phyloP scores from a whole-genome alignment of 192 early-diverging fungal genomes.

The Geosiphon pyriformis region DNA sequence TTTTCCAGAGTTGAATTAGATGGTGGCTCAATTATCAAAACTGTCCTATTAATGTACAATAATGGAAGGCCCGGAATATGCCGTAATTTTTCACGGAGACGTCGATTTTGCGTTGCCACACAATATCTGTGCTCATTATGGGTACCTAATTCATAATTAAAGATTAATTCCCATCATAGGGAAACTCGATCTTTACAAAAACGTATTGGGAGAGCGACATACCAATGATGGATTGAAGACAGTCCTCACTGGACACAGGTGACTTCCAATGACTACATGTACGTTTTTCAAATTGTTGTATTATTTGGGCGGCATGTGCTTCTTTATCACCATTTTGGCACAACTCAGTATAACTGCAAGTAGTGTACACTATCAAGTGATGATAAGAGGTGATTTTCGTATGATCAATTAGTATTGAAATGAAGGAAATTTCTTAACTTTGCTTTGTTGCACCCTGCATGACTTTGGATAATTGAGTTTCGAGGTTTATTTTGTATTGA shows the following conservation, averaged over 20 bases:
- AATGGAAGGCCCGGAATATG: conserved; percentile 78
- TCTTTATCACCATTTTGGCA: conserved; percentile 53
- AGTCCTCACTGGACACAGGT: conserved; percentile 58
- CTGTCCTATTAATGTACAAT: conserved; percentile 72
- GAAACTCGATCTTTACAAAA: too few relatives aligned
- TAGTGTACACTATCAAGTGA: conserved; percentile 45
- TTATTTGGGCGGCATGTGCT: conserved; percentile 48
- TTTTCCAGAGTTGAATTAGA: conserved; percentile 43
- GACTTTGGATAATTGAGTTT: conserved; percentile 55
- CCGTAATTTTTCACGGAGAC: conserved; percentile 57
- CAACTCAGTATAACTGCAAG: conserved; percentile 71
- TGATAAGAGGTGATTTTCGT: not conserved
- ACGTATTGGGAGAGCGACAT: too few relatives aligned
- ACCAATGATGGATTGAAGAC: conserved; percentile 72
- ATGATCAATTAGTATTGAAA: too few relatives aligned
- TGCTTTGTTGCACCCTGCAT: conserved; percentile 62
- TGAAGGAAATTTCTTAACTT: too few relatives aligned
- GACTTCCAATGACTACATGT: conserved; percentile 69
- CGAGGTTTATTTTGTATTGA: conserved; percentile 57
- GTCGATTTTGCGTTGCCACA: conserved; percentile 74
- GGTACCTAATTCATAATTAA: conserved; percentile 1
- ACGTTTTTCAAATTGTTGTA: conserved; percentile 71
- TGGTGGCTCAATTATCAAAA: conserved; percentile 78
- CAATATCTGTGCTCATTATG: conserved; percentile 81
- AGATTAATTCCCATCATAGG: too few relatives aligned